Evolutionary conservation across 495 filamentous ascomycete species (phyloP).

Genomic region (Terfezia claveryi): DNA sequence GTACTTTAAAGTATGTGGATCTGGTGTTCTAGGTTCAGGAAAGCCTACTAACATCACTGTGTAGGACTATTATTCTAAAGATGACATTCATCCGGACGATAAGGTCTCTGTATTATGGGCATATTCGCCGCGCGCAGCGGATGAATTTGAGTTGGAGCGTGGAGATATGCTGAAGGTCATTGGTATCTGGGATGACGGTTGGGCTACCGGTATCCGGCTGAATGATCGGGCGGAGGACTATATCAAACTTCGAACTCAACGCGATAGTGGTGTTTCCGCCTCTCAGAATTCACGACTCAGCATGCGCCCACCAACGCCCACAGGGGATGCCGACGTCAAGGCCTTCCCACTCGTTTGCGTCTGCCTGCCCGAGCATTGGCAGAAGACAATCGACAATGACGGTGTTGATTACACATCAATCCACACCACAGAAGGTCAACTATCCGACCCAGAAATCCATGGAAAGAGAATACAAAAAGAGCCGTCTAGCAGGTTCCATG

Average conservation of each 20-base stretch:
- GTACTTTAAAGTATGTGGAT: slow-evolving; percentile 45
- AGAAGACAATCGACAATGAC: slow-evolving; percentile 86
- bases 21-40: not conserved
- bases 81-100: slow-evolving; percentile 83
- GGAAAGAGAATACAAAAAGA: slow-evolving; percentile 11
- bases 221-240: slow-evolving; percentile 73
- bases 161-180: slow-evolving; percentile 98
- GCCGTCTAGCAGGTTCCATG: slow-evolving; percentile 12
- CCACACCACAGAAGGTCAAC: slow-evolving; percentile 3
- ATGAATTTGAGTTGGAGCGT: slow-evolving; percentile 84
- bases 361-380: slow-evolving; percentile 91
- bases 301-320: slow-evolving; percentile 28
- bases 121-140: slow-evolving; percentile 76
- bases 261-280: slow-evolving; percentile 83
- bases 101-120: slow-evolving; percentile 87
- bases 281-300: slow-evolving; percentile 35
- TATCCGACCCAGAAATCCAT: slow-evolving; percentile 8
- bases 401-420: not conserved
- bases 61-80: slow-evolving; percentile 81
- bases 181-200: slow-evolving; percentile 96
- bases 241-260: slow-evolving; percentile 49
- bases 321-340: slow-evolving; percentile 69
- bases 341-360: slow-evolving; percentile 97
- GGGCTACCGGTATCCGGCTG: slow-evolving; percentile 81
- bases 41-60: no score